Percentiles rank a stretch among this genome's conserved stretches.
These are phyloP conservation scores for Volvariella volvacea DNA, from an alignment of 1,284 basidiomycete genomes.

Conservation along the genomic window DNA sequence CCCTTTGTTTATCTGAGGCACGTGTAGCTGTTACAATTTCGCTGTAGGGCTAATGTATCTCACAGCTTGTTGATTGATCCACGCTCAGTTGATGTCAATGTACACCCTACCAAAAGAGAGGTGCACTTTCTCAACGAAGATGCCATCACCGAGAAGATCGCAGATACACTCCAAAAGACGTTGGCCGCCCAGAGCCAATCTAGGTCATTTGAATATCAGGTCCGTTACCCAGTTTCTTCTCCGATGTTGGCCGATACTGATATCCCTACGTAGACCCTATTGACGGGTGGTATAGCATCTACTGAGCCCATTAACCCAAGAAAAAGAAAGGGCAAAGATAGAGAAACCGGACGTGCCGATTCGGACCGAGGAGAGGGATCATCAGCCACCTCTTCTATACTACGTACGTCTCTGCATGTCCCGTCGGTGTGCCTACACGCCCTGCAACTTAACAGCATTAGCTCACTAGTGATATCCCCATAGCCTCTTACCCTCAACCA, in stretches of 20 bases:
- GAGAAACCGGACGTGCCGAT: conserved; percentile 21
- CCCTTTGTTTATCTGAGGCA: conserved; percentile 94
- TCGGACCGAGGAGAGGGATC: conserved; percentile 22
- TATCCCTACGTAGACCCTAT: conserved; percentile 45
- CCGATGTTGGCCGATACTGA: neutral
- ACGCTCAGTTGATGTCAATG: conserved; percentile 91
- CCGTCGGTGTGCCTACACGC: conserved; percentile 3
- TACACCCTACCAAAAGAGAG: conserved; percentile 97
- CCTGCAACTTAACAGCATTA: neutral
- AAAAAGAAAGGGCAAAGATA: conserved; percentile 41
- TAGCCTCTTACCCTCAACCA: conserved; percentile 3
- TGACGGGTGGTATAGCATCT: conserved; percentile 45
- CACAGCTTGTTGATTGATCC: conserved; percentile 79
- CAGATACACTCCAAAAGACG: conserved; percentile 63
- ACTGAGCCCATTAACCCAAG: conserved; percentile 22
- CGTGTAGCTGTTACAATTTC: conserved; percentile 7
- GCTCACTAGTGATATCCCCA: conserved; percentile 14
- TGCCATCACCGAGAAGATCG: conserved; percentile 74
- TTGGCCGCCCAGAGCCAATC: conserved; percentile 67
- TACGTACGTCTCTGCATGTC: neutral
- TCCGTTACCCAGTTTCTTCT: conserved; percentile 18
- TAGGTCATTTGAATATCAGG: conserved; percentile 81
- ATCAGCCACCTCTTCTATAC: conserved; percentile 10
- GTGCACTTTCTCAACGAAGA: conserved; percentile 96
- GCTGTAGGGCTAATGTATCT: conserved; percentile 6